A percentile compares a stretch with the other conserved stretches of the same genome.
Conservation (phyloP, 441 rosid genomes). For the Capsella rubella region DNA sequence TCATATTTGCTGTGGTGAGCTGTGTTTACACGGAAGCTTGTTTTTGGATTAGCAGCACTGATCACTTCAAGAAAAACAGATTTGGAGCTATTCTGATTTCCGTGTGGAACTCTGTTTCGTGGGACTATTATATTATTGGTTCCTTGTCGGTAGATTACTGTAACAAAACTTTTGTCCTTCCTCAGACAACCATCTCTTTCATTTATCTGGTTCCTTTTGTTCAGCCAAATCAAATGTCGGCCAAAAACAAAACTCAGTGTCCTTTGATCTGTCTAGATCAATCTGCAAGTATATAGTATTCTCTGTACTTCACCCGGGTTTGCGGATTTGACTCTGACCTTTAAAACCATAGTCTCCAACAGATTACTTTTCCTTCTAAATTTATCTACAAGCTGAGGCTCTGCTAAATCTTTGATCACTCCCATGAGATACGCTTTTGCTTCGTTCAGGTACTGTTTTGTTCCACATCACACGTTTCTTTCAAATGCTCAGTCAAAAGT, state of each 20-base stretch:
- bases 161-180: conserved; percentile 21
- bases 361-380: background rate
- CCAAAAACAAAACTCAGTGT: conserved; percentile 6
- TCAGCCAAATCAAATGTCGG: conserved; percentile 26
- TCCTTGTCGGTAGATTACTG: conserved; percentile 35
- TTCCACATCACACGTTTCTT: conserved; percentile 10
- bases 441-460: conserved; percentile 6
- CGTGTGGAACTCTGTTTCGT: conserved; percentile 37
- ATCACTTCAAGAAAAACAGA: conserved; percentile 9
- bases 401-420: background rate
- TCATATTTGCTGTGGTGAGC: conserved; percentile 16
- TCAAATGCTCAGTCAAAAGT: background rate
- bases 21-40: conserved; percentile 20
- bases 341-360: background rate
- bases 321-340: background rate
- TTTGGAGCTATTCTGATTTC: conserved; percentile 23
- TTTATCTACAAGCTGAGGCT: background rate
- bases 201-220: conserved; percentile 17
- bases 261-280: conserved; percentile 9
- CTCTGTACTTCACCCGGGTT: background rate
- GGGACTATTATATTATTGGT: conserved; percentile 21
- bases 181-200: conserved; percentile 31
- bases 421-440: background rate
- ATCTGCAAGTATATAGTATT: background rate
- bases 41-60: background rate